A percentile compares a stretch with the other conserved stretches of the same genome.
phyloP scores from a whole-genome alignment of 2,329 filamentous ascomycete species.

The Colletotrichum limetticola region DNA sequence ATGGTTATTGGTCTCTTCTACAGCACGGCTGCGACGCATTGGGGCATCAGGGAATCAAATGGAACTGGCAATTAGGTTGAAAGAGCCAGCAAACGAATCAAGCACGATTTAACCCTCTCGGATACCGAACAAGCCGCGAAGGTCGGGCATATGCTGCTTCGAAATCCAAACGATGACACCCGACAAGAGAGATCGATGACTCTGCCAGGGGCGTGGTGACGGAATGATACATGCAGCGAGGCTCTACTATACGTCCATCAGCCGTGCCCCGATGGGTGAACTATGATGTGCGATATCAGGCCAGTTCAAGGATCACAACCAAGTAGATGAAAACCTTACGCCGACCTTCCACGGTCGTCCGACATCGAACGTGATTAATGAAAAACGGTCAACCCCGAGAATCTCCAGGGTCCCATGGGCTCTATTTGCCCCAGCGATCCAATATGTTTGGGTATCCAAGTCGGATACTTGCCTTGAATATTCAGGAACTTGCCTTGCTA shows the following conservation, averaged over 20 bases:
- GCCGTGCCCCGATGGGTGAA: not conserved
- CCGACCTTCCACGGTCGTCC: not conserved
- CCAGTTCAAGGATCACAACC: not conserved
- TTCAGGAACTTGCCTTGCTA: not conserved
- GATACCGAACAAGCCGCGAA: not conserved
- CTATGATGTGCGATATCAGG: not conserved
- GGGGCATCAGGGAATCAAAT: conserved; percentile 19
- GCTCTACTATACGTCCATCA: not conserved
- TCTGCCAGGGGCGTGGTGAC: not conserved
- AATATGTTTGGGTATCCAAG: not conserved
- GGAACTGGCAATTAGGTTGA: conserved; percentile 13
- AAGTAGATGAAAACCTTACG: not conserved
- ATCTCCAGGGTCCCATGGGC: not conserved
- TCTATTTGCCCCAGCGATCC: not conserved
- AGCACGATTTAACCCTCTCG: conserved; percentile 13
- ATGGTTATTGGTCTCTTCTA: conserved; percentile 28
- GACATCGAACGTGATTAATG: not conserved
- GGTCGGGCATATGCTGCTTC: not conserved
- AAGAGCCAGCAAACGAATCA: conserved; percentile 29
- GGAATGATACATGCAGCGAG: not conserved
- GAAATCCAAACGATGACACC: not conserved
- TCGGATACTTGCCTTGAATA: not conserved
- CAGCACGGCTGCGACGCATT: conserved; percentile 23
- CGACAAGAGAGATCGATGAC: not conserved
- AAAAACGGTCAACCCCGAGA: not conserved